phyloP scores from a whole-genome alignment of 495 filamentous ascomycete species.

The Clavariopsis aquatica region DNA sequence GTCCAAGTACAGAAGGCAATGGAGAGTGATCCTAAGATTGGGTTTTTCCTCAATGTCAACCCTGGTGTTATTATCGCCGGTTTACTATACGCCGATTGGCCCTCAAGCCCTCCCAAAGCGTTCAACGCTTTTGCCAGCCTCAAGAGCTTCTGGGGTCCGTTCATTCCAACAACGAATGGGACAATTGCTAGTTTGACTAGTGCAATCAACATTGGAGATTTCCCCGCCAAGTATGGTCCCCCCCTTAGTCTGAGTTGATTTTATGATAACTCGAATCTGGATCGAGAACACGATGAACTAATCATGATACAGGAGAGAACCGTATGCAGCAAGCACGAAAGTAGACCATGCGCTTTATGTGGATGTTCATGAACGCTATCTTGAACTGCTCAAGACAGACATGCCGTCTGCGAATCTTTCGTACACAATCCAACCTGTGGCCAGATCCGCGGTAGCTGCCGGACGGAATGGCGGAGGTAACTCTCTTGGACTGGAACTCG shows the following conservation, averaged over 20 bases:
- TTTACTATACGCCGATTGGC: conserved; percentile 19
- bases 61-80: conserved; percentile 8
- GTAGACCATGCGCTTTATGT: conserved; percentile 17
- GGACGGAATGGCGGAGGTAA: conserved; percentile 6
- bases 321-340: conserved; percentile 10
- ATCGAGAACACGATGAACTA: too few species aligned
- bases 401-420: conserved; percentile 12
- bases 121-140: conserved; percentile 18
- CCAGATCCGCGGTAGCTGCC: not conserved
- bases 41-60: conserved; percentile 24
- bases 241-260: too few species aligned
- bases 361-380: conserved; percentile 13
- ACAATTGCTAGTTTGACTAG: conserved; percentile 9
- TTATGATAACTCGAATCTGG: too few species aligned
- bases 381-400: conserved; percentile 1
- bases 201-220: conserved; percentile 10
- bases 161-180: conserved; percentile 16
- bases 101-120: not conserved
- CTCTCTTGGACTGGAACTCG: conserved; percentile 10
- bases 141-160: not conserved
- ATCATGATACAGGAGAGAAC: conserved; percentile 5
- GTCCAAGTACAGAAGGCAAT: conserved; percentile 12
- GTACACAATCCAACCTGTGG: conserved; percentile 21
- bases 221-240: conserved; percentile 9
- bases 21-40: conserved; percentile 19